Base-by-base conservation (phyloP, 176 grass and related monocot species). In the Carex littledalei region DNA sequence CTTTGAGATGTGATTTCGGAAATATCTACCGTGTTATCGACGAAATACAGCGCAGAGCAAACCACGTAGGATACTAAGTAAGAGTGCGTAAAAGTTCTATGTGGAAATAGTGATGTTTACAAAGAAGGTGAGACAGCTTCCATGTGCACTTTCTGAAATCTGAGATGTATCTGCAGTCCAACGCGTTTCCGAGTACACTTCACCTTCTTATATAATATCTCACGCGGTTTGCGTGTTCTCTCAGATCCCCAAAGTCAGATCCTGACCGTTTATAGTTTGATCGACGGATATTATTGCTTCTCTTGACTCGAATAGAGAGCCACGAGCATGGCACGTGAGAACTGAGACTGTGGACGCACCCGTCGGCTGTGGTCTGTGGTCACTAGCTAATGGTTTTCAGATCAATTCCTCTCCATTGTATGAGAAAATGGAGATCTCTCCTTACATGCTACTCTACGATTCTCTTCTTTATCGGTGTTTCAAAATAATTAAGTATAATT, bases 91-190 rank as follows among this genome's bases (percentile, higher is more conserved):
- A 32, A 4, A 24, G 5, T 61, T 50, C 8, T 2, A 22, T 1
- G 70, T 74, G 70, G 1, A 20, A 14, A 80, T 32, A 11, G 77
- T 22, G 7, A 80, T 55, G 2, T 8, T 6, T 6, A 57, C 6
- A 39, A 35, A 39, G 17, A 80, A 39, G 79, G 79, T 63, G 79
- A 16, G 79, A 83, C 81, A 83, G 63, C 5, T 53, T 29, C 21
- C 81, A 83, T 55, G 81, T 83, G 81, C 63, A 15, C 20, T 32
- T 83, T 83, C 39, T 50, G 80, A 53, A 54, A 66, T 83, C 62
- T 53, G 80, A 65, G 53, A 39, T 81, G 54, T 32, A 31, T 32
- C 8, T 12, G 41, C 15, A 21, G n/a, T 77, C 72, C 56, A 15
- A 80, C 76, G 76, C 43, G 49, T 77, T 50, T 77, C 43, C 26